Evolutionary conservation across 257 asterid genomes (phyloP), one percentile per base, ranked within the genome.

Genomic region (Leonotis leonurus): DNA sequence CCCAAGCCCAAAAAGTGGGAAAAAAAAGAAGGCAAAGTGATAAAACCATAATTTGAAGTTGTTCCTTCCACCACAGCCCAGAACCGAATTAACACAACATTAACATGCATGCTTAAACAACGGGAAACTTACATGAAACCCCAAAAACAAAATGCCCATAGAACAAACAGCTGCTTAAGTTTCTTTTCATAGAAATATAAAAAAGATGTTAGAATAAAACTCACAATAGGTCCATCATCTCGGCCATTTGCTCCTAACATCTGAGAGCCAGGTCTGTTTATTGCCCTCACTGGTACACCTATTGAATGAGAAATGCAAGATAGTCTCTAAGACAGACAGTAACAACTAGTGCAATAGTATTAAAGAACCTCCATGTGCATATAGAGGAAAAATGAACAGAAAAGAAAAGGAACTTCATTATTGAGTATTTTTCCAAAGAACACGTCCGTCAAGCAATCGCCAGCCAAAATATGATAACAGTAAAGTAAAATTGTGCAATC

Each of bases 161-260:
- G n/a, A 65, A 33, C 3, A 9, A 32, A 3, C 6, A 43, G 33
- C 35, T n/a, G 37, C 6, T 51, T 30, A 18, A 49, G 59, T 65
- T 49, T 36, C 14, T 13, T 46, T 50, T 50, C 4, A 17, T 1
- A 29, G 20, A 10, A 3, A 2, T 3, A 50, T 24, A 50, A 22
- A 12, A 21, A 21, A 13, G 13, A 36, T 6, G 20, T 13, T 57
- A 22, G 63, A 22, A 40, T 56, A 50, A 58, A 67, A 85, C 99
- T 83, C 81, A 93, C 99, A 71, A 82, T 58, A 60, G 88, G 89
- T 17, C 99, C 99, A 77, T 93, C 99, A 85, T 93, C 99, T 70
- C 99, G 89, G 67, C 95, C 99, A 82, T 87, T 89, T 51, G 91
- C 88, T 62, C 97, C 99, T 36, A 89, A 78, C 77, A 85, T 67